Evolutionary conservation across 345 rosid genomes (phyloP).

Genomic region (Gossypium sturtianum): DNA sequence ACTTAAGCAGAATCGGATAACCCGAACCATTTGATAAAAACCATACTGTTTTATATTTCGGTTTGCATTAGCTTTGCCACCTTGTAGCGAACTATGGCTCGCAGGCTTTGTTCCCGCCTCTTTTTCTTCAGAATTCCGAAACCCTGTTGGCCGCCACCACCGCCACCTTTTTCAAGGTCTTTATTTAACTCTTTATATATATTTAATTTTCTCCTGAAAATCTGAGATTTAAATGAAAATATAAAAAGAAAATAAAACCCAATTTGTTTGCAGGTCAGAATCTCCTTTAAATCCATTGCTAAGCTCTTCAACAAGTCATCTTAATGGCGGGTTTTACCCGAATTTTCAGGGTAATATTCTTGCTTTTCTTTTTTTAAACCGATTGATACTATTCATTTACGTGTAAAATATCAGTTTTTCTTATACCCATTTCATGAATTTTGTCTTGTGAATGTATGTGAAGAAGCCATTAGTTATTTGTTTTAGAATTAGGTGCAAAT

Average conservation of each 20-base stretch:
- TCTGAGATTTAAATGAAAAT: background rate
- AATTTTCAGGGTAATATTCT: background rate
- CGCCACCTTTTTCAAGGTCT: background rate
- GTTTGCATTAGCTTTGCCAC: background rate
- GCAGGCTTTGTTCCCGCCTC: background rate
- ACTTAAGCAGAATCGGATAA: too few species aligned
- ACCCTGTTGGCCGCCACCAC: background rate
- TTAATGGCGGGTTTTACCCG: background rate
- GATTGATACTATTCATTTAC: background rate
- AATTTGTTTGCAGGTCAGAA: conserved; percentile 7
- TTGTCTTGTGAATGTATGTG: background rate
- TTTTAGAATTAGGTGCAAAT: too few species aligned
- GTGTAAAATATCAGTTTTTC: background rate
- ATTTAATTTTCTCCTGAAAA: background rate
- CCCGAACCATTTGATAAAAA: too few species aligned
- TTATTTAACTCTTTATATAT: background rate
- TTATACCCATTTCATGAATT: background rate
- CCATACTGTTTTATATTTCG: background rate
- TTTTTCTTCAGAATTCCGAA: background rate
- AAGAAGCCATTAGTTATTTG: background rate
- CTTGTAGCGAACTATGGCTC: background rate
- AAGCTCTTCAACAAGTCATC: background rate
- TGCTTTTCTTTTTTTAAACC: background rate
- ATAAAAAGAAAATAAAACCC: background rate
- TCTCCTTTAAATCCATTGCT: background rate